Evolutionary conservation across 352 stramenopile genomes (phyloP).

Genomic region (Globisporangium emineosum): DNA sequence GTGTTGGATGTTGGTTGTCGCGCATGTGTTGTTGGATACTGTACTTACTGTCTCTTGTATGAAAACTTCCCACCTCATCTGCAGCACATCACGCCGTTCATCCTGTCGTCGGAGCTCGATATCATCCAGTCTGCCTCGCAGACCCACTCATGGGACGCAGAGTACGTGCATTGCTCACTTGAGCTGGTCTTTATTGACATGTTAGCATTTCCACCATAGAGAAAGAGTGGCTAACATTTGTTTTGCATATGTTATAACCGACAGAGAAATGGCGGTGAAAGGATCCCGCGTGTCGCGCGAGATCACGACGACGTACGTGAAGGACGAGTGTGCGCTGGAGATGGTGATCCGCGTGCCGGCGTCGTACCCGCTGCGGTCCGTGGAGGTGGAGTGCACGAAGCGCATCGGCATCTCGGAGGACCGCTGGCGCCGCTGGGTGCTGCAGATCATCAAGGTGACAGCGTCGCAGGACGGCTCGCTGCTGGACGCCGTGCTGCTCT

Average conservation of each 20-base stretch:
- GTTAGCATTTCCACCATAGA: neutral
- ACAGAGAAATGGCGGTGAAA: conserved; percentile 82
- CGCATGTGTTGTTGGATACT: neutral
- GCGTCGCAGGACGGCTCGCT: conserved; percentile 88
- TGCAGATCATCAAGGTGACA: conserved; percentile 91
- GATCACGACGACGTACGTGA: conserved; percentile 91
- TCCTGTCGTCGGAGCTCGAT: conserved; percentile 72
- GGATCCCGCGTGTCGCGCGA: conserved; percentile 84
- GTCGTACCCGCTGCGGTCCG: conserved; percentile 87
- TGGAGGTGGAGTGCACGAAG: conserved; percentile 90
- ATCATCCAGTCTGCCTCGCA: conserved; percentile 67
- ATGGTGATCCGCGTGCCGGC: conserved; percentile 88
- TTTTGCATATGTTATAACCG: neutral
- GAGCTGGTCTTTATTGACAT: conserved; percentile 11
- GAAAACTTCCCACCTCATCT: neutral
- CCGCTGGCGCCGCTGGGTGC: conserved; percentile 89
- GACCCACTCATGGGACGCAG: conserved; percentile 54
- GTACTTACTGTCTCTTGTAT: conserved; percentile 2
- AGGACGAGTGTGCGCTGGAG: conserved; percentile 90
- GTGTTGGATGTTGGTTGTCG: conserved; percentile 1
- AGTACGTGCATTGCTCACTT: conserved; percentile 37
- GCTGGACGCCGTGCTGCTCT: conserved; percentile 89
- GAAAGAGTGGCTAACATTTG: neutral
- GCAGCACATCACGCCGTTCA: conserved; percentile 72
- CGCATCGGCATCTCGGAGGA: conserved; percentile 90